phyloP scores from a whole-genome alignment of 2,329 filamentous ascomycete species.

The Penicillium brasilianum region DNA sequence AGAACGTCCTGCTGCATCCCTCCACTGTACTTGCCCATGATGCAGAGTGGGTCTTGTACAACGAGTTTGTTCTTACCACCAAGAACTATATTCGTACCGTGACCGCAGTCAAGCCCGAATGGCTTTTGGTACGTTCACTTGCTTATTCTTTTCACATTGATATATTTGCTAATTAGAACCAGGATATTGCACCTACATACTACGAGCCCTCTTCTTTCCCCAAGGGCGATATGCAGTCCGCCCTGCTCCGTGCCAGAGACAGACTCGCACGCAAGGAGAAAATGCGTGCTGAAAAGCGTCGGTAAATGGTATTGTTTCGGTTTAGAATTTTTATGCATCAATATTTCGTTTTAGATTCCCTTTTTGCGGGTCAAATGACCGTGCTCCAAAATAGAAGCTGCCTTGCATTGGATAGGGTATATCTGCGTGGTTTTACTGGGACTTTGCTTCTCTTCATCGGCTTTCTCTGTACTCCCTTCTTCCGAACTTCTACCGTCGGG shows the following conservation, averaged over 20 bases:
- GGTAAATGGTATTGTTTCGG: conserved; percentile 30
- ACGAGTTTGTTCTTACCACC: conserved; percentile 95
- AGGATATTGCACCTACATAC: conserved; percentile 93
- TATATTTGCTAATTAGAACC: conserved; percentile 25
- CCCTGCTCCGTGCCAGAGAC: conserved; percentile 59
- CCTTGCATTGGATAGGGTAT: neutral
- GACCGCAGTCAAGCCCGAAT: conserved; percentile 89
- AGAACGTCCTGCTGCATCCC: conserved; percentile 89
- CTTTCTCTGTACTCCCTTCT: neutral
- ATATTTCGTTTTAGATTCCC: conserved; percentile 25
- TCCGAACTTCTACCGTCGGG: neutral
- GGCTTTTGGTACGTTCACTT: conserved; percentile 75
- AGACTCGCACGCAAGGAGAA: conserved; percentile 61
- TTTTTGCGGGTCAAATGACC: neutral
- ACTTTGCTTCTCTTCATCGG: neutral
- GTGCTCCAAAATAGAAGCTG: conserved; percentile 12
- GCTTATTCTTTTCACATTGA: conserved; percentile 11
- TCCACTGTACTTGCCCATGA: conserved; percentile 87
- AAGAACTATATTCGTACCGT: conserved; percentile 98
- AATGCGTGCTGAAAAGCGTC: conserved; percentile 49
- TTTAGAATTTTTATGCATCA: conserved; percentile 18
- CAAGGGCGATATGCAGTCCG: conserved; percentile 82
- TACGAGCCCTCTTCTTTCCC: conserved; percentile 83
- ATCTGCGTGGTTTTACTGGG: neutral
- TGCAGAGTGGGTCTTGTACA: conserved; percentile 96